These are phyloP conservation scores for Cercophora scortea DNA, from an alignment of 495 filamentous ascomycete species.

Conservation along the genomic window DNA sequence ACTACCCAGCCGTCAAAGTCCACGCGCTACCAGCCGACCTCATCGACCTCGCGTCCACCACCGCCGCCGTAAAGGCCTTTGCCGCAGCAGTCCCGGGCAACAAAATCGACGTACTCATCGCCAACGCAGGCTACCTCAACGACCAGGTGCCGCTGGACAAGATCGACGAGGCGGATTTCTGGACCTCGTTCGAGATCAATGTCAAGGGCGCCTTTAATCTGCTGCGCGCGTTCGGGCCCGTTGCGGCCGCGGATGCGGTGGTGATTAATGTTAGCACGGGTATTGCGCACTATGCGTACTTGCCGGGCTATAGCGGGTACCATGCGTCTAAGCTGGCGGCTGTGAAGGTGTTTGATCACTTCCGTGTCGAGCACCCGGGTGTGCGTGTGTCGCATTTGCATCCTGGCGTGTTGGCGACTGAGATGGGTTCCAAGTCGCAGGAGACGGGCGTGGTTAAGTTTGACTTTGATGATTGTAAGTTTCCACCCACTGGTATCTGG, in stretches of 20 bases:
- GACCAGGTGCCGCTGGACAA: neutral
- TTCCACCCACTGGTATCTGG: no score
- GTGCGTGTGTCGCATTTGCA: conserved; percentile 8
- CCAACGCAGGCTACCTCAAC: conserved; percentile 9
- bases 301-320: conserved; percentile 6
- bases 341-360: conserved; percentile 9
- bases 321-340: conserved; percentile 9
- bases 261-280: conserved; percentile 7
- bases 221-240: conserved; percentile 1
- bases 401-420: conserved; percentile 6
- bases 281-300: conserved; percentile 1
- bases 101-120: conserved; percentile 13
- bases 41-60: conserved; percentile 5
- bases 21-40: conserved; percentile 7
- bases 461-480: conserved; percentile 27
- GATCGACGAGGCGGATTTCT: conserved; percentile 3
- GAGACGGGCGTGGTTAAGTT: neutral
- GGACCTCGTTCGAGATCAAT: conserved; percentile 7
- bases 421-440: conserved; percentile 4
- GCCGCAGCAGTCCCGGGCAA: neutral
- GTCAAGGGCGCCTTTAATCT: conserved; percentile 3
- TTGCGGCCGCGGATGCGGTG: neutral
- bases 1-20: neutral
- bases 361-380: conserved; percentile 1
- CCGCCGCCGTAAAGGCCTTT: conserved; percentile 1